These are phyloP conservation scores for Penicillium desertorum DNA, from an alignment of 495 filamentous ascomycete genomes.

Conservation along the genomic window DNA sequence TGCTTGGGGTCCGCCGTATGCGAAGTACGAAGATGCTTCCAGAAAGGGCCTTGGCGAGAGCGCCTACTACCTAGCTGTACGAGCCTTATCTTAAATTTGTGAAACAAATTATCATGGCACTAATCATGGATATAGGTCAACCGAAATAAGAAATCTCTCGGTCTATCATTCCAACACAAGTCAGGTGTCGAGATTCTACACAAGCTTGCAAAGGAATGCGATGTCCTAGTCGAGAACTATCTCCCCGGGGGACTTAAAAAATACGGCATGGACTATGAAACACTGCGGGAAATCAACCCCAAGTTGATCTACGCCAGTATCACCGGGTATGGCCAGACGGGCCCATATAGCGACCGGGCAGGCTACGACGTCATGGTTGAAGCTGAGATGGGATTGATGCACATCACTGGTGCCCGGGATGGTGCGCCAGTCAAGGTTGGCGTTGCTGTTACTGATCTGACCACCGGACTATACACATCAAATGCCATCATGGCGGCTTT, in stretches of 20 bases:
- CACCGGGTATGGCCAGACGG: constrained; percentile 84
- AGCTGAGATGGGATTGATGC: constrained; percentile 97
- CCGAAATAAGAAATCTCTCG: constrained; percentile 94
- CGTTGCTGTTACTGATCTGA: constrained; percentile 94
- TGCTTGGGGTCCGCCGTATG: constrained; percentile 96
- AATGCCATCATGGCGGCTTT: constrained; percentile 96
- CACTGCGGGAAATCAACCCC: constrained; percentile 77
- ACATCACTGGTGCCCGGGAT: constrained; percentile 86
- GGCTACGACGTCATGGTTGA: constrained; percentile 99
- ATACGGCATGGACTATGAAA: constrained; percentile 84
- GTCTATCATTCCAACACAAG: constrained; percentile 81
- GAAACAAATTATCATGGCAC: neutral
- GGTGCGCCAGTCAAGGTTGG: constrained; percentile 96
- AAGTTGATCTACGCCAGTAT: constrained; percentile 66
- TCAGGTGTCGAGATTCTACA: constrained; percentile 84
- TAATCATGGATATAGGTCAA: constrained; percentile 63
- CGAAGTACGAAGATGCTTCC: constrained; percentile 62
- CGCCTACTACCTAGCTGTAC: constrained; percentile 88
- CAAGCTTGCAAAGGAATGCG: constrained; percentile 76
- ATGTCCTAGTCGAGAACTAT: constrained; percentile 97
- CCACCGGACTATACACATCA: constrained; percentile 94
- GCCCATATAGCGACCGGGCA: constrained; percentile 82
- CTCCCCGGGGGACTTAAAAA: constrained; percentile 88
- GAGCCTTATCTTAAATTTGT: constrained; percentile 11
- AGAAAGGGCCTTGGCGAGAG: constrained; percentile 81